Evolutionary conservation across 257 asterid species (phyloP).

Genomic region (Ophiorrhiza pumila): DNA sequence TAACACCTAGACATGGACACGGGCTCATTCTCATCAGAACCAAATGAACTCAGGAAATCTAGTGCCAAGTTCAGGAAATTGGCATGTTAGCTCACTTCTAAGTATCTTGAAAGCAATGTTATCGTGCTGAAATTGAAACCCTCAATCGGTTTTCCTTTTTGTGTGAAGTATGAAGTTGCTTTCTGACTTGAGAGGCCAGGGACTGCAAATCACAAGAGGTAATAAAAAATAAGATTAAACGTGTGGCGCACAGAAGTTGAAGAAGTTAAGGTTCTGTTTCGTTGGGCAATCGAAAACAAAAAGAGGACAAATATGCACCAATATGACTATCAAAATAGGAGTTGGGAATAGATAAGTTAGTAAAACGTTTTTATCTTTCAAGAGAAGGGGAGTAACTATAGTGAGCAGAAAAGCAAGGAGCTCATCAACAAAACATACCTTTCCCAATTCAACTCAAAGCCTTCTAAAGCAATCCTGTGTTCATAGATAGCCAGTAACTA

Average conservation of each 20-base stretch:
- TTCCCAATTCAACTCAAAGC: slow-evolving; percentile 92
- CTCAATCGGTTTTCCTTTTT: slow-evolving; percentile 61
- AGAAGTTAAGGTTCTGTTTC: neutral
- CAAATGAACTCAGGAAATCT: slow-evolving; percentile 1
- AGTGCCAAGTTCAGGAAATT: neutral
- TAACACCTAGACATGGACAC: too few relatives aligned
- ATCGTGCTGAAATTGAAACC: slow-evolving; percentile 89
- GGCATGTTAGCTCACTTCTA: slow-evolving; percentile 48
- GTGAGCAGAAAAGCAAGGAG: neutral
- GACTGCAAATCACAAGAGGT: too few relatives aligned
- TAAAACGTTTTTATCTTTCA: neutral
- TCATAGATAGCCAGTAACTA: slow-evolving; percentile 93
- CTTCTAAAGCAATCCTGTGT: slow-evolving; percentile 90
- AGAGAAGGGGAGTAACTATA: neutral
- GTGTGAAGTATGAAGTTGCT: slow-evolving; percentile 89
- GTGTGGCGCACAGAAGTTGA: too few relatives aligned
- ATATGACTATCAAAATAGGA: too few relatives aligned
- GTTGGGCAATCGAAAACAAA: neutral
- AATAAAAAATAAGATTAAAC: neutral
- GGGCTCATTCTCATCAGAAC: too few relatives aligned
- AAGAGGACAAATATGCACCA: too few relatives aligned
- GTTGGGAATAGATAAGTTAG: too few relatives aligned
- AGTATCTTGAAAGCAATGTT: slow-evolving; percentile 55
- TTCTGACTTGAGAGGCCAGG: slow-evolving; percentile 88
- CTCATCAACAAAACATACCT: slow-evolving; percentile 40